Evolutionary conservation across 2,329 filamentous ascomycete genomes (phyloP), one percentile per base, ranked within the genome.

Genomic region (Diaporthe sp.): DNA sequence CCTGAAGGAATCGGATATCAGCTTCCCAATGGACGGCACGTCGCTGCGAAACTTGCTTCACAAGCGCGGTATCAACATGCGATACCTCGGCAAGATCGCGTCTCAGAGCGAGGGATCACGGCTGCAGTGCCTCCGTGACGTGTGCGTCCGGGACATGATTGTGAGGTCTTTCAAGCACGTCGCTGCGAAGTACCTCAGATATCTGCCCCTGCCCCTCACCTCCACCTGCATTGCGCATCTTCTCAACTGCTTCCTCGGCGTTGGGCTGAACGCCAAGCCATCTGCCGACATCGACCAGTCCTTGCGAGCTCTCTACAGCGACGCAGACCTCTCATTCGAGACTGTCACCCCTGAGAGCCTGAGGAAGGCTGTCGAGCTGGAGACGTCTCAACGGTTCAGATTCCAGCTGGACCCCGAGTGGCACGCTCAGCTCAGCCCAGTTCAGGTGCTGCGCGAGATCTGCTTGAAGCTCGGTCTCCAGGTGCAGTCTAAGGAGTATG

Each of bases 11-110:
- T 96, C 95, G 9, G 96, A 99, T 79, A 93, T 98, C 79, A 97
- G 96, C 81, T 98, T 98, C 87, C 97, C 97, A 17, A 98, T 98
- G 95, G 97, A 99, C 81, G 97, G 97, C n/a, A 91, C 94, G 81
- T 98, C 96, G 28, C 88, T 99, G 75, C 95, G 94, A 80, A 92
- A 93, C 78, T 90, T 98, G 71, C 89, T 99, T 82, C 97, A 99
- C 88, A 98, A 98, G 89, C 94, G 96, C 57, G 97, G 97, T 85
- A 96, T 99, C 87, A 99, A 99, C 86, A 90, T 98, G 77, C 92
- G 97, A 81, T 99, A 99, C 84, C 90, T 98, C n/a, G 97, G 97
- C 79, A 94, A 92, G 84, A 86, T 99, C 77, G 94, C 95, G 17
- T 88, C 90, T 75, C 88, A 94, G 71, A 92, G 93, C 79, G 90